Evolutionary conservation across 495 filamentous ascomycete species (phyloP), one percentile per base, ranked within the genome.

Genomic region (Stereocaulon alpinum): DNA sequence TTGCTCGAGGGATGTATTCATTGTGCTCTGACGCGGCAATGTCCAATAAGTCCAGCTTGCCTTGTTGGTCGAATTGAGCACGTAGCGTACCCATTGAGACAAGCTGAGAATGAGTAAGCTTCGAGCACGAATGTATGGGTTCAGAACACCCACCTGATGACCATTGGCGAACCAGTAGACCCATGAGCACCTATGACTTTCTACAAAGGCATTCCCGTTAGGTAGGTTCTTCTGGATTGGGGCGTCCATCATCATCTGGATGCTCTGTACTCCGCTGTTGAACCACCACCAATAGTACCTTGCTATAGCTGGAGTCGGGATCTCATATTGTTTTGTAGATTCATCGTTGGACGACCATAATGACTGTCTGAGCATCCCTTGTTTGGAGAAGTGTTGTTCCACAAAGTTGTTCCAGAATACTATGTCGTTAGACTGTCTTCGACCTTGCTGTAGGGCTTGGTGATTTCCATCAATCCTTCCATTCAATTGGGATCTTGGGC

Each of bases 271-370:
- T 6, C 89, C 88, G 57, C 86, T 91, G n/a, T 85, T 83, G 64
- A 88, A 94, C 62, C 91, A 86, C 0, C 85, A 88, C 52, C 83
- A 74, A 68, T 92, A 94, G 64, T 88, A 95, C 51, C 89, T 83
- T 17, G 91, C 78, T 20, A 96, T 71, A 1, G 86, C 83, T 9
- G 87, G 78, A 34, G 81, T 85, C 3, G 82, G 77, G 45, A 96
- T 87, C 63, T 92, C 89, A 59, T 86, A 93, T 55, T 85, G 81
- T 69, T 93, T 95, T 37, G 72, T 73, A 14, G 71, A 67, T 22
- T 73, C 72, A 18, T 76, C 71, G 30, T 79, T 75, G 15, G 69
- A 65, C 43, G 76, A 71, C 62, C 68, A 78, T n/a, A 88, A 74
- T 20, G 80, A 76, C 60, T 87, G 79, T 56, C 84, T 82, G 63